Base-by-base conservation (phyloP, 768 basidiomycete genomes). In the Trichaptum fuscoviolaceum region DNA sequence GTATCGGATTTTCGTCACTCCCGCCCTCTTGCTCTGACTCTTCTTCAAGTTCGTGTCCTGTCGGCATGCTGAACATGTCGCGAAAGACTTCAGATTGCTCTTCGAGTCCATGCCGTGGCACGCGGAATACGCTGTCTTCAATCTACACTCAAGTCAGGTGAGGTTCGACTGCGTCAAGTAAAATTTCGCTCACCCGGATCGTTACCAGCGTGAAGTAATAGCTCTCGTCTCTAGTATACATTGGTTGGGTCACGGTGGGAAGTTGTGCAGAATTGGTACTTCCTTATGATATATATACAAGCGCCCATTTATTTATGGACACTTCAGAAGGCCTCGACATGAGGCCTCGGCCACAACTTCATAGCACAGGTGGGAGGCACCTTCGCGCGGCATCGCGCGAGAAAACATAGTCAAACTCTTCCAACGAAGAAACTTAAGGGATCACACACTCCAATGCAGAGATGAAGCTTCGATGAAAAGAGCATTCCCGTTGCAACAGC, bases 111-210 rank as follows among this genome's bases (percentile, higher is more conserved):
- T 73, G 71, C 15, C 74, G 73, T 18, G 79, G 80, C 15, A 81
- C 70, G 64, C 77, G 77, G 74, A 80, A 82, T 26, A 79, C 64
- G 12, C 69, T 68, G 42, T 75, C 73, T 60, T 81, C 80, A 27
- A 80, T 79, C 80, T 81, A 8, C 30, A 52, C 5, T 52, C 42
- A 12, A 6, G 8, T 3, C 15, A 12, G 15, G 42, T 52, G 30
- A 30, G 30, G 30, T 8, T 8, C 30, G 30, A 30, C 8, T 3
- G 30, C 30, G 30, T 52, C 5, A 52, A 52, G 20, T 5, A 52
- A 52, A 2, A 4, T 52, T 12, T 17, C 35, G 20, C 42, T 52
- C 20, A 52, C 42, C 42, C 15, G 42, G 12, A 52, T 52, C 20
- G 42, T 52, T 5, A 52, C 20, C 12, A 52, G 42, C 20, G 42